Evolutionary conservation across 1,139 yeast genomes (phyloP).

Genomic region (Lodderomyces metapsilosis): DNA sequence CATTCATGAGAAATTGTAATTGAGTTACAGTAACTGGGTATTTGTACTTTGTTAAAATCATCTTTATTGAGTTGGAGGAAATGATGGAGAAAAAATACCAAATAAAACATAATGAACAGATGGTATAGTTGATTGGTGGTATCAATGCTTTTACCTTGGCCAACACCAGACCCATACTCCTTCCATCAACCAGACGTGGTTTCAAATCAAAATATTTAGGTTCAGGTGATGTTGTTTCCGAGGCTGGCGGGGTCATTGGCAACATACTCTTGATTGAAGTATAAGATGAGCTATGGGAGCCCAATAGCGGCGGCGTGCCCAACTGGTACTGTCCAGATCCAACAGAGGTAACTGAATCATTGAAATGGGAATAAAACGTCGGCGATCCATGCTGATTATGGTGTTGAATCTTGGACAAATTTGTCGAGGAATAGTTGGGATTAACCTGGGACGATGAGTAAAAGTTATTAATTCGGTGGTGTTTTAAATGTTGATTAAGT

Average conservation of each 20-base stretch:
- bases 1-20: constrained; percentile 75
- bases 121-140: constrained; percentile 31
- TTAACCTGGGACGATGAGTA: constrained; percentile 19
- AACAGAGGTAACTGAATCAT: constrained; percentile 4
- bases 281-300: constrained; percentile 11
- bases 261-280: constrained; percentile 10
- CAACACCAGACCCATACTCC: not conserved
- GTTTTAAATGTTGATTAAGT: not conserved
- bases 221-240: constrained; percentile 13
- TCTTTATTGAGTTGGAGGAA: constrained; percentile 77
- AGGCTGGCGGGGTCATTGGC: constrained; percentile 31
- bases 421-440: constrained; percentile 31
- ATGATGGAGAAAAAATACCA: constrained; percentile 87
- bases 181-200: not conserved
- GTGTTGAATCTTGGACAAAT: constrained; percentile 20
- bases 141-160: constrained; percentile 5
- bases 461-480: constrained; percentile 4
- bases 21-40: constrained; percentile 86
- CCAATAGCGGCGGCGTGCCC: constrained; percentile 12
- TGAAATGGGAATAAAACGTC: not conserved
- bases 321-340: constrained; percentile 7
- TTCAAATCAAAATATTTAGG: constrained; percentile 12
- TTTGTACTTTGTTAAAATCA: constrained; percentile 63
- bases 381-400: constrained; percentile 1
- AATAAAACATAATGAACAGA: constrained; percentile 50